Conservation (phyloP, 331 rosid species). For the Malus hybrid region DNA sequence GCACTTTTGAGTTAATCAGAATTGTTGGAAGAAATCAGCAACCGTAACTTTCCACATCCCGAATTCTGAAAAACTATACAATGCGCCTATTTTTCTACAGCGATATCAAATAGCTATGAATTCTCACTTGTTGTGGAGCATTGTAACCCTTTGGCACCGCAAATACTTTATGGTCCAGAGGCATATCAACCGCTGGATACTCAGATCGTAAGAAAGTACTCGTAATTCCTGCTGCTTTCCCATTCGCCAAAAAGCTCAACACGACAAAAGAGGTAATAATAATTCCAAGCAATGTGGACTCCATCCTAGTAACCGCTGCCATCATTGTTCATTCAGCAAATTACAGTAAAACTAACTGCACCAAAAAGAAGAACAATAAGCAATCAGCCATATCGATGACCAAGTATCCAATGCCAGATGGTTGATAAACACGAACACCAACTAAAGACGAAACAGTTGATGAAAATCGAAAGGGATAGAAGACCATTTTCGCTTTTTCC, state of each 20-base stretch:
- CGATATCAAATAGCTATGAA: neutral
- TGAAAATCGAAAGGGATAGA: too few relatives aligned
- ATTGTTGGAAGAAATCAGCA: neutral
- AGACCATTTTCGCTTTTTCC: too few relatives aligned
- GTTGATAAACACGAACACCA: too few relatives aligned
- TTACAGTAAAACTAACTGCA: conserved; percentile 30
- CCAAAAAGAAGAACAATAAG: neutral
- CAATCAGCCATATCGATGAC: too few relatives aligned
- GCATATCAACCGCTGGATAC: conserved; percentile 73
- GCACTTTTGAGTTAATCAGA: neutral
- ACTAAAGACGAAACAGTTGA: too few relatives aligned
- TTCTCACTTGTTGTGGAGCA: conserved; percentile 86
- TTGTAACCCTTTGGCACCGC: conserved; percentile 66
- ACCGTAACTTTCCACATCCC: neutral
- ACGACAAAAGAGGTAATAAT: conserved; percentile 39
- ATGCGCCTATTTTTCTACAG: neutral
- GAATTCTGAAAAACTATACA: neutral
- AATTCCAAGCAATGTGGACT: conserved; percentile 31
- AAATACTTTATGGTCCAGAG: conserved; percentile 55
- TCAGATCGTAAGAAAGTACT: conserved; percentile 68
- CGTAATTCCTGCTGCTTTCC: conserved; percentile 69
- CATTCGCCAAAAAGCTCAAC: conserved; percentile 30
- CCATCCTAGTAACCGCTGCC: conserved; percentile 23
- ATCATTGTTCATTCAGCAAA: conserved; percentile 17
- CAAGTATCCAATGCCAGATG: too few relatives aligned